Conservation (phyloP, 768 basidiomycete genomes). For the Phaeotremella skinneri region DNA sequence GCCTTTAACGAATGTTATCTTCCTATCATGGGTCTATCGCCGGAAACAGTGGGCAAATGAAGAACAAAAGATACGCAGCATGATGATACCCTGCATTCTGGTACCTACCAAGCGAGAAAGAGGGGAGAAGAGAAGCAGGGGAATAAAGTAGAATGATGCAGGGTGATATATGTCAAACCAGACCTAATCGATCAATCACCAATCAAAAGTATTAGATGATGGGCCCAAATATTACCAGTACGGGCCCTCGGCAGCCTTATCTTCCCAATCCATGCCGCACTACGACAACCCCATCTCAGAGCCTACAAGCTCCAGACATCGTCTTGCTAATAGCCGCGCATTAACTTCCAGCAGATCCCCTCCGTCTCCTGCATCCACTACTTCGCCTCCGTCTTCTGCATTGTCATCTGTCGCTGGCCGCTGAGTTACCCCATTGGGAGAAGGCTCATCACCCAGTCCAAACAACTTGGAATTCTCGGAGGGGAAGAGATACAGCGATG, state of each 20-base stretch:
- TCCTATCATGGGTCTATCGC: background rate
- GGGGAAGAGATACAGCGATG: conserved; percentile 63
- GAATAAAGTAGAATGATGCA: conserved; percentile 1
- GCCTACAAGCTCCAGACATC: conserved; percentile 42
- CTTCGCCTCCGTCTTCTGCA: background rate
- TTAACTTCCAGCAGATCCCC: conserved; percentile 42
- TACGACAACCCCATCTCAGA: conserved; percentile 33
- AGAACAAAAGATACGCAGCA: background rate
- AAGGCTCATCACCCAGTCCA: background rate
- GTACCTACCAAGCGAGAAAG: background rate
- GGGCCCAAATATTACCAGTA: background rate
- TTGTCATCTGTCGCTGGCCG: conserved; percentile 2
- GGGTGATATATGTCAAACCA: background rate
- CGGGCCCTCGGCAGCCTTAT: no score
- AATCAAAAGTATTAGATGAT: background rate
- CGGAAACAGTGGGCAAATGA: background rate
- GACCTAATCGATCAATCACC: background rate
- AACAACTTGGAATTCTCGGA: conserved; percentile 32
- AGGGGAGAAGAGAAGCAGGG: no score
- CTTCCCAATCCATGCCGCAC: background rate
- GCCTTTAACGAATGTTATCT: background rate
- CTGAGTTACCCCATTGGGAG: background rate
- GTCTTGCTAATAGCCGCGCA: conserved; percentile 32
- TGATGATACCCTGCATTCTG: background rate
- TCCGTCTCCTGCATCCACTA: conserved; percentile 38